A percentile compares a stretch with the other conserved stretches of the same genome.
These are phyloP conservation scores for Colletotrichum tropicale DNA, from an alignment of 2,329 filamentous ascomycete genomes.

Conservation along the genomic window DNA sequence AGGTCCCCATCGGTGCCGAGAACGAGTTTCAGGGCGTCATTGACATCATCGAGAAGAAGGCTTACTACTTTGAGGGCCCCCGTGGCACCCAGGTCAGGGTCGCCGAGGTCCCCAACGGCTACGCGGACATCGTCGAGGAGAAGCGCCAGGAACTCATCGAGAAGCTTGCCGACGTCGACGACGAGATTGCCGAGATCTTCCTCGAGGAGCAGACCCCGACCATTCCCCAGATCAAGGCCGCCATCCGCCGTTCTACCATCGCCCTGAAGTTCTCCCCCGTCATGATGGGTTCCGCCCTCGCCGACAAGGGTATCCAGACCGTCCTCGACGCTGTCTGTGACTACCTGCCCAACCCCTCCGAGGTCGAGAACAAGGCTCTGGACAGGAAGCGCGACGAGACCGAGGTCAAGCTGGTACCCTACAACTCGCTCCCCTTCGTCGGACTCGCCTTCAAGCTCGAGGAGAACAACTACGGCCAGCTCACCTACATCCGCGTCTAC, in stretches of 20 bases:
- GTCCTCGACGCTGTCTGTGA: slow-evolving; percentile 97
- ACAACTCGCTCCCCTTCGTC: slow-evolving; percentile 92
- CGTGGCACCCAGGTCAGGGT: slow-evolving; percentile 79
- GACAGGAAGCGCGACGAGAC: slow-evolving; percentile 81
- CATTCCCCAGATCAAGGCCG: slow-evolving; percentile 83
- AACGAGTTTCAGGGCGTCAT: slow-evolving; percentile 92
- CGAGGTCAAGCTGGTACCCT: slow-evolving; percentile 85
- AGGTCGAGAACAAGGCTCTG: slow-evolving; percentile 88
- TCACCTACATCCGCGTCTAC: slow-evolving; percentile 98
- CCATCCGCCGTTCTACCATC: slow-evolving; percentile 91
- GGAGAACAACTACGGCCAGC: slow-evolving; percentile 97
- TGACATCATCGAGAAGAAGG: slow-evolving; percentile 89
- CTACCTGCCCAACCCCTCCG: slow-evolving; percentile 88
- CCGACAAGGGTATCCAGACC: slow-evolving; percentile 92
- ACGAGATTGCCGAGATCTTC: slow-evolving; percentile 96
- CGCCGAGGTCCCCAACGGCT: slow-evolving; percentile 80
- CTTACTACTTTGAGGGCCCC: slow-evolving; percentile 88
- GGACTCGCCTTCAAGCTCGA: slow-evolving; percentile 98
- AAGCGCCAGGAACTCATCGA: slow-evolving; percentile 88
- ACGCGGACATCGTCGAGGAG: slow-evolving; percentile 78
- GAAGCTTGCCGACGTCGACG: slow-evolving; percentile 95
- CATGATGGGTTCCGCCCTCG: slow-evolving; percentile 93
- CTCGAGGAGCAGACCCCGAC: slow-evolving; percentile 85
- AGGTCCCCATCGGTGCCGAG: slow-evolving; percentile 92
- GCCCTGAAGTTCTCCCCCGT: slow-evolving; percentile 90